Evolutionary conservation across 192 early-diverging fungal species (phyloP).

Genomic region (Linnemannia schmuckeri): DNA sequence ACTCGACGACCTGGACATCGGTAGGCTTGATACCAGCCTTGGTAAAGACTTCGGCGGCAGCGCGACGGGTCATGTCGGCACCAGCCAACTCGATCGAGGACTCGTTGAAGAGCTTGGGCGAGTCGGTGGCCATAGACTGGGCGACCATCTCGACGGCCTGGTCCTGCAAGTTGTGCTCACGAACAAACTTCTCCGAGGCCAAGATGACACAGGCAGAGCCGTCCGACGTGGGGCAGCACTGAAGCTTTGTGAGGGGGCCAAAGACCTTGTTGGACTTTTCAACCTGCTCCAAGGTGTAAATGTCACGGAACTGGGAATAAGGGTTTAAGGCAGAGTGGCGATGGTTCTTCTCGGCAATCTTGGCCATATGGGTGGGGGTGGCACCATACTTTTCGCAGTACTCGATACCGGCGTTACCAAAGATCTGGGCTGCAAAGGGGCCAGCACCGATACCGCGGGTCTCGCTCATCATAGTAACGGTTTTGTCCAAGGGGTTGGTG

Average conservation of each 20-base stretch:
- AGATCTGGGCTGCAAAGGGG: slow-evolving; percentile 77
- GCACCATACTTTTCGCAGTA: slow-evolving; percentile 77
- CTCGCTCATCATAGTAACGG: slow-evolving; percentile 65
- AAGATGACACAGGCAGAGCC: slow-evolving; percentile 76
- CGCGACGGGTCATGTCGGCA: slow-evolving; percentile 78
- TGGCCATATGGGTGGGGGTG: slow-evolving; percentile 67
- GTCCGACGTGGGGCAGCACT: slow-evolving; percentile 84
- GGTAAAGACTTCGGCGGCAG: slow-evolving; percentile 65
- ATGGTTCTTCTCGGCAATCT: slow-evolving; percentile 84
- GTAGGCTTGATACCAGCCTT: slow-evolving; percentile 70
- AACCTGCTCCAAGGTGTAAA: slow-evolving; percentile 73
- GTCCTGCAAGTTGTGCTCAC: slow-evolving; percentile 66
- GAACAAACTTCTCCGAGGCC: slow-evolving; percentile 77
- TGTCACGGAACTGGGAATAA: slow-evolving; percentile 78
- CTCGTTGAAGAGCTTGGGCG: slow-evolving; percentile 66
- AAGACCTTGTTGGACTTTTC: slow-evolving; percentile 71
- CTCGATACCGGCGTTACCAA: slow-evolving; percentile 79
- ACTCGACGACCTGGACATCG: slow-evolving; percentile 77
- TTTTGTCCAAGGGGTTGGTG: slow-evolving; percentile 77
- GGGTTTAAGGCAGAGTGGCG: slow-evolving; percentile 76
- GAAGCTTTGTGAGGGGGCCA: slow-evolving; percentile 80
- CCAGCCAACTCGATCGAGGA: slow-evolving; percentile 72
- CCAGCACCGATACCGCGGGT: slow-evolving; percentile 67
- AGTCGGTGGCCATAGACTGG: slow-evolving; percentile 82
- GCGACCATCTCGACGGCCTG: slow-evolving; percentile 79